Evolutionary conservation across 2,329 filamentous ascomycete genomes (phyloP).

Genomic region (Cercospora canescens): DNA sequence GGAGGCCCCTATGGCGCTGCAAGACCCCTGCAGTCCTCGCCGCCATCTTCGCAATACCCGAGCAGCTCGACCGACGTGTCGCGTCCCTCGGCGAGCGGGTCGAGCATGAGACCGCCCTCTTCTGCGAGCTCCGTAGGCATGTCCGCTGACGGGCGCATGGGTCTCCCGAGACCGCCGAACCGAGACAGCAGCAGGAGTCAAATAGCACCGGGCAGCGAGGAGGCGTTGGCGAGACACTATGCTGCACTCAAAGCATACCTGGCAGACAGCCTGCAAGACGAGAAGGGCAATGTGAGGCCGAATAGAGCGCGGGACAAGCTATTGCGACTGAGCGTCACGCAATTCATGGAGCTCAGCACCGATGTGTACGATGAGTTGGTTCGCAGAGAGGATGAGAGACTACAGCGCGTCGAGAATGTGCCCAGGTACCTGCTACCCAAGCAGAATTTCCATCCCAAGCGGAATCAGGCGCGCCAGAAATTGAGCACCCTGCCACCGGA

Average conservation of each 20-base stretch:
- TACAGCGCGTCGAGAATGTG: slow-evolving; percentile 48
- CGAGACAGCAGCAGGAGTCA: slow-evolving; percentile 57
- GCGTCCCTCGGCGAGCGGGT: slow-evolving; percentile 55
- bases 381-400: slow-evolving; percentile 70
- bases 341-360: slow-evolving; percentile 96
- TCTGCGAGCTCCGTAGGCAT: slow-evolving; percentile 85
- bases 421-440: slow-evolving; percentile 81
- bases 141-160: slow-evolving; percentile 72
- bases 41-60: slow-evolving; percentile 41
- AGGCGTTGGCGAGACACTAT: slow-evolving; percentile 78
- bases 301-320: slow-evolving; percentile 95
- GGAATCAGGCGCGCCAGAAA: slow-evolving; percentile 96
- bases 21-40: slow-evolving; percentile 31
- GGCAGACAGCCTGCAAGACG: slow-evolving; percentile 68
- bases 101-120: slow-evolving; percentile 63
- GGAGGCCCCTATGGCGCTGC: slow-evolving; percentile 34
- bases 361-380: slow-evolving; percentile 96
- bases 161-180: slow-evolving; percentile 26
- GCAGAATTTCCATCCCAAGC: slow-evolving; percentile 88
- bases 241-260: slow-evolving; percentile 75
- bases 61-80: slow-evolving; percentile 41
- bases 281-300: slow-evolving; percentile 70
- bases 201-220: slow-evolving; percentile 55
- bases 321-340: slow-evolving; percentile 80
- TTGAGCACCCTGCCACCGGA: slow-evolving; percentile 84